Evolutionary conservation across 2,329 filamentous ascomycete species (phyloP), one percentile per base, ranked within the genome.

Genomic region (Fusarium drepaniforme): DNA sequence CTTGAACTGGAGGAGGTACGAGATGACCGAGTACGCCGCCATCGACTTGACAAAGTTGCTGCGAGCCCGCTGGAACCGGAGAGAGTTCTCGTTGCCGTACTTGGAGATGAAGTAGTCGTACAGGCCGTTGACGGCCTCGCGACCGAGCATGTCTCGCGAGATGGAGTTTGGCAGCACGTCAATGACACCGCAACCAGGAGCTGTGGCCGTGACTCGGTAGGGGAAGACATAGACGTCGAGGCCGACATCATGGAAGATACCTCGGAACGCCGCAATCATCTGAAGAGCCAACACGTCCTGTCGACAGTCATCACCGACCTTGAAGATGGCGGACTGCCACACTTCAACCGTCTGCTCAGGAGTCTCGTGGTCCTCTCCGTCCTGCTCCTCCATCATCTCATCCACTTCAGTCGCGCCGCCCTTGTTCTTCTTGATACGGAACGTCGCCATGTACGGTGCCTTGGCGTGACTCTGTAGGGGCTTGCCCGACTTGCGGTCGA

Each of bases 241-340:
- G 0, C 97, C 97, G 46, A 98, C 94, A 75, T 91, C 93, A 82
- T 97, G 94, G 88, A 98, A 99, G 79, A 99, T 99, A 73, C 96
- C 96, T 28, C 97, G 93, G 88, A 99, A 99, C 1, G 96, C 95
- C 1, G 97, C 93, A 82, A 99, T 98, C 93, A 99, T 97, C 84
- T 99, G 97, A 72, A 99, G 87, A 3, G 97, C 97, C 70, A 99
- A 88, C 63, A 99, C 94, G 79, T 99, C 97, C 84, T 99, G 97
- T 61, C 97, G 93, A 82, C 97, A 98, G 83, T 99, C 97, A 82
- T 99, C 97, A 72, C 97, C 97, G 59, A 99, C 97, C 83, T 99
- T 99, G 91, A 99, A 99, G 80, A 99, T 99, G 67, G 96, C 97
- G 3, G 95, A 97, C 83, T 99, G 97, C 97, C 97, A 98, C n/a